Evolutionary conservation across 2,329 filamentous ascomycete species (phyloP).

Genomic region (Ascochyta lentis): DNA sequence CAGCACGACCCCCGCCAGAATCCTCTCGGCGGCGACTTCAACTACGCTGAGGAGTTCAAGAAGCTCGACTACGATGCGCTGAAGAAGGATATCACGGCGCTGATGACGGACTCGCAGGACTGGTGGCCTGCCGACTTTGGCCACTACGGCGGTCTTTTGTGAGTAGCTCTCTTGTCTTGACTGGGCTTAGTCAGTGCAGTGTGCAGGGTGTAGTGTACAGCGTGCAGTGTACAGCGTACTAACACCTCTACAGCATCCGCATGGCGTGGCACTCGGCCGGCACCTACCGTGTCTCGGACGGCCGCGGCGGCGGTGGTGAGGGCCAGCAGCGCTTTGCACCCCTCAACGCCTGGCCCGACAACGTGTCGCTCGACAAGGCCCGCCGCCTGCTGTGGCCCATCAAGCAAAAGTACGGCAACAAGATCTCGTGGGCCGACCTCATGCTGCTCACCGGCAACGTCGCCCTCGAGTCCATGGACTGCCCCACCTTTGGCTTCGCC

Average conservation of each 20-base stretch:
- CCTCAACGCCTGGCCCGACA: conserved; percentile 84
- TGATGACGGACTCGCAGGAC: conserved; percentile 81
- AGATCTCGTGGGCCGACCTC: conserved; percentile 81
- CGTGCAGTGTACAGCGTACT: conserved; percentile 1
- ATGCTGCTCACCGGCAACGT: conserved; percentile 76
- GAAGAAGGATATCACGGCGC: conserved; percentile 73
- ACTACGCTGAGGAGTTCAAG: conserved; percentile 77
- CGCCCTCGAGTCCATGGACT: conserved; percentile 77
- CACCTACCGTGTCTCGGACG: conserved; percentile 77
- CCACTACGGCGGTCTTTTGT: conserved; percentile 79
- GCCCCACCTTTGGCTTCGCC: conserved; percentile 75
- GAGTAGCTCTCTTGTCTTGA: conserved; percentile 3
- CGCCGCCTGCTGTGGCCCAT: conserved; percentile 80
- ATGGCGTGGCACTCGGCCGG: conserved; percentile 84
- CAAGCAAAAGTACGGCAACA: conserved; percentile 85
- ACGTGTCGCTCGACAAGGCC: conserved; percentile 79
- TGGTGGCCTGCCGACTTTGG: conserved; percentile 86
- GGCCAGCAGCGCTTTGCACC: conserved; percentile 82
- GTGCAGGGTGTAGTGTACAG: no score
- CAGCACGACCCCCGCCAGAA: conserved; percentile 71
- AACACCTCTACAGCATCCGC: conserved; percentile 58
- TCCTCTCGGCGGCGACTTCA: conserved; percentile 69
- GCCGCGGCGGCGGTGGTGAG: conserved; percentile 75
- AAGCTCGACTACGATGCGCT: conserved; percentile 72
- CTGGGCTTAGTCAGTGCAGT: no score